These are phyloP conservation scores for Gamarada debralockiae DNA, from an alignment of 495 filamentous ascomycete species.

Conservation along the genomic window DNA sequence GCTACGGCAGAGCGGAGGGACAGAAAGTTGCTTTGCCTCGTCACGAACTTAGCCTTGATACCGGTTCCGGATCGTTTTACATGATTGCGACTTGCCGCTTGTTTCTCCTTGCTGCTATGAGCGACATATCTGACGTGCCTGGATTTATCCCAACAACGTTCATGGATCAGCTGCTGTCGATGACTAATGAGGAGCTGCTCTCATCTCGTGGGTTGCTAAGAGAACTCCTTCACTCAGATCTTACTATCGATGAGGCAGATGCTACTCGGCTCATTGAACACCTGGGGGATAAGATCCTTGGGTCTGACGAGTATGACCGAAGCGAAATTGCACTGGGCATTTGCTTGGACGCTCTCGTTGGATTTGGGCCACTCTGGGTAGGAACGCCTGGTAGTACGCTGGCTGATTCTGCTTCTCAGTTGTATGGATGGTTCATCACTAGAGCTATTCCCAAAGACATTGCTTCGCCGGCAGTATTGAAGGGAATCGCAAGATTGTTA, in stretches of 20 bases:
- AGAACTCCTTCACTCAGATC: conserved; percentile 43
- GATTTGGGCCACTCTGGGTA: conserved; percentile 63
- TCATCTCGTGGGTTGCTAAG: conserved; percentile 41
- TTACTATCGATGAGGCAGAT: conserved; percentile 35
- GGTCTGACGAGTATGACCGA: conserved; percentile 31
- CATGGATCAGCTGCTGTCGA: conserved; percentile 52
- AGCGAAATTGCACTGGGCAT: conserved; percentile 73
- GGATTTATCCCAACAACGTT: conserved; percentile 38
- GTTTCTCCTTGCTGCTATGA: conserved; percentile 35
- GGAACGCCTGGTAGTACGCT: conserved; percentile 43
- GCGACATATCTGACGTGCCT: conserved; percentile 30
- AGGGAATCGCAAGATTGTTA: conserved; percentile 61
- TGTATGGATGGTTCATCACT: conserved; percentile 79
- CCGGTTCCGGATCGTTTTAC: conserved; percentile 46
- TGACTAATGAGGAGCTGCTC: conserved; percentile 54
- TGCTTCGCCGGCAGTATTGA: conserved; percentile 64
- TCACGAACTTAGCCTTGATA: conserved; percentile 39
- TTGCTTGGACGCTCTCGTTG: conserved; percentile 66
- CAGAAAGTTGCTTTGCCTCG: conserved; percentile 37
- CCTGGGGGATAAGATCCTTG: conserved; percentile 25
- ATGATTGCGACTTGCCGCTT: conserved; percentile 36
- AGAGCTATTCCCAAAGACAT: conserved; percentile 56
- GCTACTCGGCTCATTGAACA: conserved; percentile 40
- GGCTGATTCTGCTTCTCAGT: conserved; percentile 57
- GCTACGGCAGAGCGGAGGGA: conserved; percentile 34